Evolutionary conservation across 768 basidiomycete genomes (phyloP).

Genomic region (Leccinum truebloodii): DNA sequence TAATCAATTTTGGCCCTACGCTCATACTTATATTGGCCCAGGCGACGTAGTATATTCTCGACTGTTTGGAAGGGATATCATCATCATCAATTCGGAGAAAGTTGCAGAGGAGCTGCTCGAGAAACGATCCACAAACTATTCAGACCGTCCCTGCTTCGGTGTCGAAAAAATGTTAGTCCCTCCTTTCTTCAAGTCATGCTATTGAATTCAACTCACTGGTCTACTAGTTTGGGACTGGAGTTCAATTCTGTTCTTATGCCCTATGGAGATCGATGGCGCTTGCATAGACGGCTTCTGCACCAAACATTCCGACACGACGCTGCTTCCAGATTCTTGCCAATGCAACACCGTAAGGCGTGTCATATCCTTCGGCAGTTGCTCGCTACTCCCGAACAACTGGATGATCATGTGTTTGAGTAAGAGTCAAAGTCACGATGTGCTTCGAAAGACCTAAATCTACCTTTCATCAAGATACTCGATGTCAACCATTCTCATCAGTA

Average conservation of each 20-base stretch:
- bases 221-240: conserved; percentile 5
- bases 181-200: neutral
- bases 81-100: conserved; percentile 15
- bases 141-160: conserved; percentile 6
- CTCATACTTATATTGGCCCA: neutral
- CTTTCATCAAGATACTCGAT: conserved; percentile 4
- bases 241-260: neutral
- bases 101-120: conserved; percentile 10
- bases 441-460: neutral
- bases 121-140: conserved; percentile 5
- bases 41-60: conserved; percentile 6
- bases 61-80: conserved; percentile 6
- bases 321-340: neutral
- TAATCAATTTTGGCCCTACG: neutral
- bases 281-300: conserved; percentile 17
- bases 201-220: neutral
- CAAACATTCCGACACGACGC: conserved; percentile 3
- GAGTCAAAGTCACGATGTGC: neutral
- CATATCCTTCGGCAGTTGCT: conserved; percentile 5
- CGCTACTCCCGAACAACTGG: neutral
- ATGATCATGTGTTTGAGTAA: conserved; percentile 11
- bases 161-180: neutral
- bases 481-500: conserved; percentile 4
- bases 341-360: conserved; percentile 7
- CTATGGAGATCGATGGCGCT: conserved; percentile 15